Evolutionary conservation across 1,284 basidiomycete genomes (phyloP), one percentile per base, ranked within the genome.

Genomic region (Bjerkandera adusta): DNA sequence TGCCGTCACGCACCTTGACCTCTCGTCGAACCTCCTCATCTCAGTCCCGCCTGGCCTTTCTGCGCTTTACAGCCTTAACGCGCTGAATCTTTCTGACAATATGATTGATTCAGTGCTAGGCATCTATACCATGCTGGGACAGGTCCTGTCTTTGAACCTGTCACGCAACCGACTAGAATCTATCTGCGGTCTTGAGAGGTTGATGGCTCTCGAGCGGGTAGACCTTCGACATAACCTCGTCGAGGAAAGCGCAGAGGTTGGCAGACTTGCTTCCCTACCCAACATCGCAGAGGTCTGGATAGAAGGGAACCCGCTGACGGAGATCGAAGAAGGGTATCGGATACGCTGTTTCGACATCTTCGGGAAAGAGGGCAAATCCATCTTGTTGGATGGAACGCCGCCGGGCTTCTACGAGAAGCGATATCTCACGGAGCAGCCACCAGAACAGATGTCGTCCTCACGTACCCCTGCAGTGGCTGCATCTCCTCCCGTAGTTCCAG

Each of bases 91-190:
- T 15, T 78, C 89, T 13, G 88, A 94, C 67, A 98, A 99, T 71
- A 89, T 98, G 79, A 94, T 99, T 56, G 93, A 96, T 59, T 95
- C 94, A 5, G 88, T 97, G 13, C 77, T 95, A 3, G 91, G 89
- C 22, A 93, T 95, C 42, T 89, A 92, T 59, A 79, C 79, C 27
- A 79, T 83, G 48, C 76, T 96, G n/a, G 89, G 90, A 2, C 83
- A 86, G 52, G 74, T 95, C 32, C 72, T 84, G 16, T 73, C 75
- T 4, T 70, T 97, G 56, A 92, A 93, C 62, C 75, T 97, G 13
- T 77, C 89, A 0, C 73, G 75, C 46, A 99, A 99, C 62, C 83
- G 96, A 1, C 80, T 98, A 38, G 92, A 96, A 60, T 94, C 91
- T 18, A 79, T 99, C 43, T 94, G 92, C 54, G 96, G 96, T 3